phyloP scores from a whole-genome alignment of 208 protist species.

The Phytomonas francai region DNA sequence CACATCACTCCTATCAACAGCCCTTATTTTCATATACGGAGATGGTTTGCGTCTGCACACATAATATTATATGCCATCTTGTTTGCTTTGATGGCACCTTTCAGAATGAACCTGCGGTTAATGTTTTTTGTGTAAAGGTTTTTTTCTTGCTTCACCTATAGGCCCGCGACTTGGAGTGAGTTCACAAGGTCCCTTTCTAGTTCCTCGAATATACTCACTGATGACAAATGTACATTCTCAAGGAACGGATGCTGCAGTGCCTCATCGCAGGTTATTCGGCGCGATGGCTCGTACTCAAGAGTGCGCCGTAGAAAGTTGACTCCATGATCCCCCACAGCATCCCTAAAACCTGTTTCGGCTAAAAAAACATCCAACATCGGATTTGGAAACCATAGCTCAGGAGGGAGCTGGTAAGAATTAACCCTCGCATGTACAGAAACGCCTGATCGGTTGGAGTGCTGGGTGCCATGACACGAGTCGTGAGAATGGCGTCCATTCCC shows the following conservation, averaged over 20 bases:
- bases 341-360: constrained; percentile 28
- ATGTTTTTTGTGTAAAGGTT: neutral
- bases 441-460: neutral
- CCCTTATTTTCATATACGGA: neutral
- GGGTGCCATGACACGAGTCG: neutral
- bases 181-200: constrained; percentile 51
- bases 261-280: constrained; percentile 54
- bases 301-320: constrained; percentile 58
- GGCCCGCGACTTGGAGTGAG: constrained; percentile 23
- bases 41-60: neutral
- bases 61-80: neutral
- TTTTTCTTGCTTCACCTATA: constrained; percentile 6
- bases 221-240: constrained; percentile 18
- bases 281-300: constrained; percentile 57
- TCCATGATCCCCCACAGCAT: constrained; percentile 33
- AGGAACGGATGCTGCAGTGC: constrained; percentile 66
- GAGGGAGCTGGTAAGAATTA: constrained; percentile 41
- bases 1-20: neutral
- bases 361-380: constrained; percentile 51
- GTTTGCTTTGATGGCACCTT: neutral
- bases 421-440: neutral
- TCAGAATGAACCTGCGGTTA: neutral
- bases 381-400: constrained; percentile 40
- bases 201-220: constrained; percentile 27
- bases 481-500: neutral